A percentile compares a stretch with the other conserved stretches of the same genome.
Conservation (phyloP, 2,329 filamentous ascomycete genomes). For the Ceratocystis destructans region DNA sequence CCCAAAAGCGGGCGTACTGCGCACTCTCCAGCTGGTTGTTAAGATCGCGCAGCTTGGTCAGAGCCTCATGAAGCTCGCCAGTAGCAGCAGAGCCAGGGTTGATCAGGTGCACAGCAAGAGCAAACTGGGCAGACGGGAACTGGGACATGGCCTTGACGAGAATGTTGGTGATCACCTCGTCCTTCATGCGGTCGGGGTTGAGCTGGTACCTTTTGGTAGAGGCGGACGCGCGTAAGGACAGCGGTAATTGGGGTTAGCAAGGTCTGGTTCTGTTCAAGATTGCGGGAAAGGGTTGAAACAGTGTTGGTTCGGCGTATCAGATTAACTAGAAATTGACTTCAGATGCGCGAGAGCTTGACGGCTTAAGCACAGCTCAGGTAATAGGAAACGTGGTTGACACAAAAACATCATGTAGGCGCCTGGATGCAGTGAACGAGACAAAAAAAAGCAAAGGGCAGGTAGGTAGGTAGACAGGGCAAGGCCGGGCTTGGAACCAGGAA, state of each 20-base stretch:
- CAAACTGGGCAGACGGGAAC: constrained; percentile 93
- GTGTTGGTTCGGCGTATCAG: constrained; percentile 60
- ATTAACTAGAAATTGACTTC: constrained; percentile 16
- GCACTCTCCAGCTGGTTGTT: constrained; percentile 80
- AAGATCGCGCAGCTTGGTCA: constrained; percentile 72
- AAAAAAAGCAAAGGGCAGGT: constrained; percentile 19
- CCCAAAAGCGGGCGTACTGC: constrained; percentile 88
- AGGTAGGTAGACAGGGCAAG: constrained; percentile 1
- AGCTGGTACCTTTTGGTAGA: constrained; percentile 74
- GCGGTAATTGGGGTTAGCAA: constrained; percentile 11
- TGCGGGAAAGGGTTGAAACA: constrained; percentile 55
- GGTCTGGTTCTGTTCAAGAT: background rate
- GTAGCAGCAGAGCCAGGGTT: constrained; percentile 57
- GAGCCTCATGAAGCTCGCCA: constrained; percentile 73
- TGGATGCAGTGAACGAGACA: constrained; percentile 19
- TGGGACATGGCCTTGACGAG: constrained; percentile 95
- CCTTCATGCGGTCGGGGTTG: constrained; percentile 93
- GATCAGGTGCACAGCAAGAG: constrained; percentile 83
- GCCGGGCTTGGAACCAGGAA: background rate
- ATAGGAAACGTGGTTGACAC: constrained; percentile 19
- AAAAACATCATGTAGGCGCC: constrained; percentile 51
- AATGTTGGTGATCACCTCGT: constrained; percentile 97
- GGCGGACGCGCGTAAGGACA: background rate
- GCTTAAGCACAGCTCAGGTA: constrained; percentile 19
- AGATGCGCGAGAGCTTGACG: constrained; percentile 19